Evolutionary conservation across 371 early-diverging fungal genomes (phyloP).

Genomic region (Enterospora canceri): DNA sequence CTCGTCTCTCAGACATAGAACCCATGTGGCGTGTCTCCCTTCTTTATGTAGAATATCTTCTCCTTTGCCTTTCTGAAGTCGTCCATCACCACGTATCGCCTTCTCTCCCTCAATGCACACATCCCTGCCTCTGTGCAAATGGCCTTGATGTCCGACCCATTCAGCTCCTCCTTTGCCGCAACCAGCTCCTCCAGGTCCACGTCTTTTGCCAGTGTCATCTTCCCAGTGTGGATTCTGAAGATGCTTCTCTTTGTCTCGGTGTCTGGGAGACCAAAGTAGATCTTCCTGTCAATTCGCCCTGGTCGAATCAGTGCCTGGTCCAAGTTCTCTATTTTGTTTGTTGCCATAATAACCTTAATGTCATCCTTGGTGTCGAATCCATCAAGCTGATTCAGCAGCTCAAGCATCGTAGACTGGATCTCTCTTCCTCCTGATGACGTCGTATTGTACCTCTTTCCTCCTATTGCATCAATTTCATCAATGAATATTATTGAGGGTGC

Average conservation of each 20-base stretch:
- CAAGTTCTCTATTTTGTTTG: slow-evolving; percentile 91
- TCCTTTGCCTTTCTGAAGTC: slow-evolving; percentile 96
- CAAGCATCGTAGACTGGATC: slow-evolving; percentile 99
- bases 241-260: slow-evolving; percentile 92
- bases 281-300: slow-evolving; percentile 98
- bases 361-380: slow-evolving; percentile 98
- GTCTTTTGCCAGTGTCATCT: slow-evolving; percentile 88
- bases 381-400: slow-evolving; percentile 95
- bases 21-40: slow-evolving; percentile 59
- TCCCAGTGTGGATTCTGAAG: slow-evolving; percentile 89
- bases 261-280: slow-evolving; percentile 97
- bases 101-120: slow-evolving; percentile 88
- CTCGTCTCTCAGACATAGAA: slow-evolving; percentile 53
- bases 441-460: slow-evolving; percentile 85
- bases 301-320: slow-evolving; percentile 99
- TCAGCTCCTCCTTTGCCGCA: slow-evolving; percentile 91
- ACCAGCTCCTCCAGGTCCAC: slow-evolving; percentile 94
- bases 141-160: slow-evolving; percentile 98
- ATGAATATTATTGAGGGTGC: slow-evolving; percentile 99
- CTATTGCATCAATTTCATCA: slow-evolving; percentile 99
- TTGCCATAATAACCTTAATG: slow-evolving; percentile 99
- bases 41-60: slow-evolving; percentile 93
- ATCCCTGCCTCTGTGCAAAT: slow-evolving; percentile 98
- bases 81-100: slow-evolving; percentile 90
- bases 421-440: slow-evolving; percentile 91